A percentile compares a stretch with the other conserved stretches of the same genome.
Evolutionary conservation across 495 filamentous ascomycete genomes (phyloP).

Genomic region (Astrothelium subdiscretum): DNA sequence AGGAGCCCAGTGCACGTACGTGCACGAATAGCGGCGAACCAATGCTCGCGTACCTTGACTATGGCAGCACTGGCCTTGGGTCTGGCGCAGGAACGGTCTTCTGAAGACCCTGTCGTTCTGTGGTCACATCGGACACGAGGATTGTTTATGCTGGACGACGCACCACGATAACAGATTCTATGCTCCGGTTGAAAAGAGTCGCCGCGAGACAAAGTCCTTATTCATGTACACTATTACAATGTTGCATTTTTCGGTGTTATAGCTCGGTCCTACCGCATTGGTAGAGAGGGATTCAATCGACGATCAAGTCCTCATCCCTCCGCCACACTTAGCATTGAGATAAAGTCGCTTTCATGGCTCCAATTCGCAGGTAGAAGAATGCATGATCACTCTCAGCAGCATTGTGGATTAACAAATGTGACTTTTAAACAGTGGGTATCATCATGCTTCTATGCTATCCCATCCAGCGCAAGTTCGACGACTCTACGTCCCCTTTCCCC

Average conservation of each 20-base stretch:
- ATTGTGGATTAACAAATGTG: background rate
- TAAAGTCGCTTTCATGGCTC: too few relatives aligned
- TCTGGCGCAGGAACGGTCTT: too few relatives aligned
- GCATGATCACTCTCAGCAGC: background rate
- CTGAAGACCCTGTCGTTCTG: too few relatives aligned
- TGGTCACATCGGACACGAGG: too few relatives aligned
- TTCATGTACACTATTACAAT: background rate
- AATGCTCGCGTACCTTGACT: background rate
- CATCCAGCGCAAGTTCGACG: conserved; percentile 44
- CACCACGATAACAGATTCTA: too few relatives aligned
- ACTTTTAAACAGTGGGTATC: background rate
- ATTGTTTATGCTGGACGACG: too few relatives aligned
- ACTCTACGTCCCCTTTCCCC: conserved; percentile 57
- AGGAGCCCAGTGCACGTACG: conserved; percentile 74
- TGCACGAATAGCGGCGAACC: conserved; percentile 41
- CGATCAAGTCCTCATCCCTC: too few relatives aligned
- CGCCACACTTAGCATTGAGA: background rate
- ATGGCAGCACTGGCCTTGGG: background rate
- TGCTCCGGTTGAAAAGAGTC: background rate
- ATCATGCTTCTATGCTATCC: background rate
- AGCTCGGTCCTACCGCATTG: background rate
- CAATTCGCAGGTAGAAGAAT: background rate
- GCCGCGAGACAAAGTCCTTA: background rate
- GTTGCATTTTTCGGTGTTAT: background rate
- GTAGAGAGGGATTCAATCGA: too few relatives aligned